phyloP scores from a whole-genome alignment of 1,284 basidiomycete genomes.

The Megacollybia platyphylla region DNA sequence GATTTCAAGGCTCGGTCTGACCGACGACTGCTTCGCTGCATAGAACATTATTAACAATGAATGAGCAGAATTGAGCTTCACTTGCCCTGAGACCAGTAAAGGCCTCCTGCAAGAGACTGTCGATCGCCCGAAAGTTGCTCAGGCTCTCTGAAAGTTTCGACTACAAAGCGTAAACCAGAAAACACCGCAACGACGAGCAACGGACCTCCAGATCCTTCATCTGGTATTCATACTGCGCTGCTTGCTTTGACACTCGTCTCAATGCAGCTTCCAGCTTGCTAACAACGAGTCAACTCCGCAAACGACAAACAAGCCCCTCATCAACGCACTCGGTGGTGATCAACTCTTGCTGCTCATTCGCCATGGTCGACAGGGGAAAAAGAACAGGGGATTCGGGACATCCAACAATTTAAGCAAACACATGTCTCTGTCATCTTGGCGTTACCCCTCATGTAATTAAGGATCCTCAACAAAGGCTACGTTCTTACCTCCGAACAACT shows the following conservation, averaged over 20 bases:
- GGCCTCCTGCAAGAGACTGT: constrained; percentile 50
- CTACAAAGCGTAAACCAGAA: constrained; percentile 19
- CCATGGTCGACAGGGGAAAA: neutral
- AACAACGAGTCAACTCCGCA: neutral
- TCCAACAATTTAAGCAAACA: neutral
- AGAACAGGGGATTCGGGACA: neutral
- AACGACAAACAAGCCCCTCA: neutral
- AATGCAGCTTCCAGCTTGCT: constrained; percentile 33
- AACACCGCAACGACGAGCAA: constrained; percentile 7
- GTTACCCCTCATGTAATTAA: too few relatives aligned
- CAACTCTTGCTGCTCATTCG: neutral
- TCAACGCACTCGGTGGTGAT: neutral
- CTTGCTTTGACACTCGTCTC: constrained; percentile 35
- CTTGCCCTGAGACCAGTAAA: constrained; percentile 43
- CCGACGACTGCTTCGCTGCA: constrained; percentile 43
- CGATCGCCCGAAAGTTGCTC: constrained; percentile 59
- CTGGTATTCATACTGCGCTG: constrained; percentile 41
- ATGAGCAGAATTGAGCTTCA: constrained; percentile 1
- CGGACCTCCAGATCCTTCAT: constrained; percentile 56
- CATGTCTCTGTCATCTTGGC: neutral
- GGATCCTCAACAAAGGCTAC: too few relatives aligned
- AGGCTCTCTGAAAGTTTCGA: constrained; percentile 50
- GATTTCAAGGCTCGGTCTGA: constrained; percentile 39
- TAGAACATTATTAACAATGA: neutral
- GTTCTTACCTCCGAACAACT: too few relatives aligned